Percentiles rank a stretch among this genome's conserved stretches.
Evolutionary conservation across 495 filamentous ascomycete species (phyloP).

Genomic region (Hypoxylon lienhwacheense): DNA sequence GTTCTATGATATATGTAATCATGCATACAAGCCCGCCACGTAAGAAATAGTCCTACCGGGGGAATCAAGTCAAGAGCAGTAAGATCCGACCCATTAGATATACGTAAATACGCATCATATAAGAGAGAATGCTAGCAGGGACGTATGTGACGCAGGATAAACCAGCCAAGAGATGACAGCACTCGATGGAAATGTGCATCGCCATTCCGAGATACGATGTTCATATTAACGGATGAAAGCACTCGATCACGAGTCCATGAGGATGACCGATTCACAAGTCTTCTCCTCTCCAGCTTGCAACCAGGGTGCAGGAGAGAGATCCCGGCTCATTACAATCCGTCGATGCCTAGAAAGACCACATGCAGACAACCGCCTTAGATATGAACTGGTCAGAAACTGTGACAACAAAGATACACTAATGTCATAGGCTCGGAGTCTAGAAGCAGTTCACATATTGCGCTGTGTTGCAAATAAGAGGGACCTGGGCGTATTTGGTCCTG

Average conservation of each 20-base stretch:
- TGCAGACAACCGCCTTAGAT: slow-evolving; percentile 17
- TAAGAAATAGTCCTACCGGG: slow-evolving; percentile 10
- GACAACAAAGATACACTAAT: slow-evolving; percentile 28
- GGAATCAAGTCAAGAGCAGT: slow-evolving; percentile 7
- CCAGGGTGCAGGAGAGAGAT: slow-evolving; percentile 15
- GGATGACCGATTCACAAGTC: slow-evolving; percentile 4
- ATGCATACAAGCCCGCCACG: slow-evolving; percentile 14
- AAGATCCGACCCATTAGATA: slow-evolving; percentile 3
- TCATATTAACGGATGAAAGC: slow-evolving; percentile 6
- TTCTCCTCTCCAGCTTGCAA: slow-evolving; percentile 14
- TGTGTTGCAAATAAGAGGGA: slow-evolving; percentile 13
- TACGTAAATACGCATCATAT: background rate
- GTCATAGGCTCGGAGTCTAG: slow-evolving; percentile 5
- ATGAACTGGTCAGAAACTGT: slow-evolving; percentile 13
- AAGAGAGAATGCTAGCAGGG: background rate
- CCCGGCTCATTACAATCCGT: slow-evolving; percentile 25
- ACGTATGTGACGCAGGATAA: background rate
- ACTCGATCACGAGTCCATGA: slow-evolving; percentile 4
- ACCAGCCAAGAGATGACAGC: background rate
- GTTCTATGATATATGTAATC: slow-evolving; percentile 17
- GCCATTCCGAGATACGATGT: slow-evolving; percentile 11
- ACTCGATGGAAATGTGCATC: slow-evolving; percentile 2
- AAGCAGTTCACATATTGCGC: slow-evolving; percentile 10
- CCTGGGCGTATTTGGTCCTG: slow-evolving; percentile 4
- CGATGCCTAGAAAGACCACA: no score